Evolutionary conservation across 768 basidiomycete genomes (phyloP).

Genomic region (Agrocybe praecox): DNA sequence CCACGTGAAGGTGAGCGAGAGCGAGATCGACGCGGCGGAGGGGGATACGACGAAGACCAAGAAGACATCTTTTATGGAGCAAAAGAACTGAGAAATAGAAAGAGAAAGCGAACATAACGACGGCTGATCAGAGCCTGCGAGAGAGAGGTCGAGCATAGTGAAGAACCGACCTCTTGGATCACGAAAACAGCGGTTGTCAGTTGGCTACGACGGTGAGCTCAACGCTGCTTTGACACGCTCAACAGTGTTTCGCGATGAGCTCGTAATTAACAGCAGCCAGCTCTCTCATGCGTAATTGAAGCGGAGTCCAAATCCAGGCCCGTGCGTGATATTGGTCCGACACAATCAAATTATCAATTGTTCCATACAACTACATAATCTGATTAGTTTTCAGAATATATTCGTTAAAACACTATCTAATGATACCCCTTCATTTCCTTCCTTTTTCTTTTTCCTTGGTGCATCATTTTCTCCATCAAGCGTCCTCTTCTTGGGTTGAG

Average conservation of each 20-base stretch:
- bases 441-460: constrained; percentile 24
- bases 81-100: constrained; percentile 57
- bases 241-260: constrained; percentile 66
- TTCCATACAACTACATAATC: not conserved
- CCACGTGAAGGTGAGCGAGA: constrained; percentile 79
- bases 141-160: constrained; percentile 86
- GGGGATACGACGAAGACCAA: constrained; percentile 78
- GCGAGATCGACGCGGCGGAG: constrained; percentile 76
- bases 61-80: constrained; percentile 70
- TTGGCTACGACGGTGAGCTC: constrained; percentile 44
- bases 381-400: constrained; percentile 44
- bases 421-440: constrained; percentile 29
- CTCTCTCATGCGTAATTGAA: constrained; percentile 31
- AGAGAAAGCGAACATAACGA: constrained; percentile 55
- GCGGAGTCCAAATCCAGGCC: constrained; percentile 44
- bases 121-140: constrained; percentile 73
- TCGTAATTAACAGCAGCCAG: constrained; percentile 22
- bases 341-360: not conserved
- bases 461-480: constrained; percentile 9
- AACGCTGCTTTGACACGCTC: constrained; percentile 44
- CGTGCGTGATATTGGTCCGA: constrained; percentile 26
- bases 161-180: constrained; percentile 91
- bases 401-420: constrained; percentile 49
- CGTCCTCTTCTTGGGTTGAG: constrained; percentile 31
- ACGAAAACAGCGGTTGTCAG: constrained; percentile 48